Evolutionary conservation across 2,329 filamentous ascomycete species (phyloP), one percentile per base, ranked within the genome.

Genomic region (Aureobasidium musti): DNA sequence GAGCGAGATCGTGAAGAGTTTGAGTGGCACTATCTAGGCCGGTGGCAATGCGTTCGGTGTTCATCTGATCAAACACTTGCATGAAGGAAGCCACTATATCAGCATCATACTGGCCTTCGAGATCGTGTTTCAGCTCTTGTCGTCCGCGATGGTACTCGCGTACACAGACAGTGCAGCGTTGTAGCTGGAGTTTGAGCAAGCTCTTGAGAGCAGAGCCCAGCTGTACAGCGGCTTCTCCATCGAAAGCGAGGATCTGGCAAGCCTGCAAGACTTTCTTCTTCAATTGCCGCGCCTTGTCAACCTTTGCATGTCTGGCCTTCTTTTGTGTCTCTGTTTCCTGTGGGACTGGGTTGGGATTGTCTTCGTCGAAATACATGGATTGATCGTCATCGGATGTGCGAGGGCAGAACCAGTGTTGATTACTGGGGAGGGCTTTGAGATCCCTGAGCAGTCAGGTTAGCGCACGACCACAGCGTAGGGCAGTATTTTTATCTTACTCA

Each of bases 381-480:
- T 69, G 68, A 35, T 76, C 72, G 47, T 79, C 77, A 14, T 77
- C 75, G 11, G 66, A 64, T 47, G 73, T 71, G 64, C 81, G 78
- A 19, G 82, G 81, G 70, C 82, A 83, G 71, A 83, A 83, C 68
- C 82, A 80, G 72, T 83, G 82, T 43, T 78, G 69, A 5, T 78
- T 75, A 45, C 73, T 72, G 50, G 77, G 74, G 10, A 80, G 73
- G 37, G 72, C 67, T 70, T 74, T 71, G 47, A 66, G 64, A 4
- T 59, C 21, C 33, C 64, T 66, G 45, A 6, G 26, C 17, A 39
- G 13, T 50, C 53, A 60, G 47, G 26, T 66, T 35, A 66, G 54
- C 26, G 41, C 3, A 23, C 21, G 11, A 28, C 4, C 1, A 26
- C 28, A 17, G 26, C 23, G 28, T 41, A 57, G 26, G 33, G 23